Evolutionary conservation across 345 rosid species (phyloP).

Genomic region (Gossypium stocksii): DNA sequence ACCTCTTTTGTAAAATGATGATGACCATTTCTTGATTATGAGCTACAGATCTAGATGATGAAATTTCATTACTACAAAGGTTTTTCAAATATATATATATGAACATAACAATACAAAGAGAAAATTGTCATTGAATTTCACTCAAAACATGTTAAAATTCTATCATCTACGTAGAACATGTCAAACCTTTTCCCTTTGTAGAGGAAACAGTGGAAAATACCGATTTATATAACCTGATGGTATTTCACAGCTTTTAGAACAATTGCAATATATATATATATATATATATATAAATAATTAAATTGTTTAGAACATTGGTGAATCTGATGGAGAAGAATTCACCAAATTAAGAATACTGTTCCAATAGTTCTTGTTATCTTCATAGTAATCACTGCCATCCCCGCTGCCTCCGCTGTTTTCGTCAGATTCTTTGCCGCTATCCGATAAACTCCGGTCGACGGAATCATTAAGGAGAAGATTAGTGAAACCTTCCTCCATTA

Average conservation of each 20-base stretch:
- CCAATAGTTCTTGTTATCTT: conserved; percentile 95
- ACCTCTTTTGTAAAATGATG: no score
- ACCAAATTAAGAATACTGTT: conserved; percentile 89
- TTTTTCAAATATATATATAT: no score
- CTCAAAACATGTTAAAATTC: conserved; percentile 1
- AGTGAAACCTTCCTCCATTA: conserved; percentile 74
- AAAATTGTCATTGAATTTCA: background rate
- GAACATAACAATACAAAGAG: background rate
- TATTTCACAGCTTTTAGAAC: background rate
- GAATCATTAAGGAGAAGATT: conserved; percentile 61
- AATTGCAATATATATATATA: background rate
- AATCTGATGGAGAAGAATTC: conserved; percentile 74
- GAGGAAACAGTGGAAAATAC: background rate
- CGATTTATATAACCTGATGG: background rate
- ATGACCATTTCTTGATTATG: background rate
- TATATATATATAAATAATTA: background rate
- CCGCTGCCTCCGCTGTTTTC: conserved; percentile 14
- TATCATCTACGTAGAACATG: background rate
- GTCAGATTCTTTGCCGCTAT: conserved; percentile 43
- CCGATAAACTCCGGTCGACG: conserved; percentile 38
- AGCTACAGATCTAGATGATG: background rate
- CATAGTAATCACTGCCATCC: conserved; percentile 47
- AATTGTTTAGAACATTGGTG: conserved; percentile 52
- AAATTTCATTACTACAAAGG: no score
- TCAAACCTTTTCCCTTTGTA: background rate